phyloP scores from a whole-genome alignment of 1,284 basidiomycete species.

The Wallemia hederae region DNA sequence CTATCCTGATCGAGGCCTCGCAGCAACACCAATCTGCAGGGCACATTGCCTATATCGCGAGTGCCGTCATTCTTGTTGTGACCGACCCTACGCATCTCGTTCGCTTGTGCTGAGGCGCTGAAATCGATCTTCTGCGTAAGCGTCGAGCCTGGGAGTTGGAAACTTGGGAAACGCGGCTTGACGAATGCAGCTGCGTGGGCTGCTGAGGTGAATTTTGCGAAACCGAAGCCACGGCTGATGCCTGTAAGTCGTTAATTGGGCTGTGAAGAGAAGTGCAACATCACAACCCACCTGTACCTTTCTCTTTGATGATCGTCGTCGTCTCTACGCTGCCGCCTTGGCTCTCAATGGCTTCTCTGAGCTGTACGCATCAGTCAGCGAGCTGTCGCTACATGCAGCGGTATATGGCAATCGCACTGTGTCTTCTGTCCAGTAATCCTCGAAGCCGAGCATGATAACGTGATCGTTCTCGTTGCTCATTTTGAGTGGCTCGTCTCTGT shows the following conservation, averaged over 20 bases:
- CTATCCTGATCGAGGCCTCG: conserved; percentile 64
- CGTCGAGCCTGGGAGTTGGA: conserved; percentile 42
- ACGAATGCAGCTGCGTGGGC: conserved; percentile 65
- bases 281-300: conserved; percentile 52
- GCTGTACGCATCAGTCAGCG: conserved; percentile 19
- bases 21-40: conserved; percentile 39
- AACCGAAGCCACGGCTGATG: conserved; percentile 69
- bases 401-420: conserved; percentile 32
- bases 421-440: conserved; percentile 59
- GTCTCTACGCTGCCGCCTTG: conserved; percentile 14
- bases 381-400: conserved; percentile 15
- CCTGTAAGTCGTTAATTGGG: conserved; percentile 23
- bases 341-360: conserved; percentile 44
- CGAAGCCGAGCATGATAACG: conserved; percentile 69
- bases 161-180: conserved; percentile 50
- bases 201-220: conserved; percentile 56
- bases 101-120: conserved; percentile 18
- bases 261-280: conserved; percentile 20
- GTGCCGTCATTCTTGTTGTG: conserved; percentile 57
- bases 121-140: conserved; percentile 70
- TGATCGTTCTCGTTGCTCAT: conserved; percentile 56
- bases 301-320: conserved; percentile 75
- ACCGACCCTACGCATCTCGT: conserved; percentile 17
- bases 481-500: conserved; percentile 27
- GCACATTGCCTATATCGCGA: conserved; percentile 55